Conservation (phyloP, 2,329 filamentous ascomycete genomes). For the Byssoonygena ceratinophila region DNA sequence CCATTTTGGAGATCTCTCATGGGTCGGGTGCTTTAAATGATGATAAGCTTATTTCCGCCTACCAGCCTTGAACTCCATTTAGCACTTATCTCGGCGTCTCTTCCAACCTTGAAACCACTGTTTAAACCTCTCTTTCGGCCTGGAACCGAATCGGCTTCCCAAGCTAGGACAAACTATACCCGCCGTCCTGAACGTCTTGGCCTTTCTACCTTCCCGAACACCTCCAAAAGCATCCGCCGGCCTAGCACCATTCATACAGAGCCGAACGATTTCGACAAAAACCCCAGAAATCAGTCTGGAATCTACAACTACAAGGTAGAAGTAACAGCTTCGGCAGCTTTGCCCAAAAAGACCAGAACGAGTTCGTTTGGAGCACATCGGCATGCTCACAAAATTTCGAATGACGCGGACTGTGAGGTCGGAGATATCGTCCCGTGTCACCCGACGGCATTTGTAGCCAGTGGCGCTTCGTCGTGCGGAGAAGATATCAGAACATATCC, state of each 20-base stretch:
- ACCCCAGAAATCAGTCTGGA: not conserved
- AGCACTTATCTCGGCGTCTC: slow-evolving; percentile 34
- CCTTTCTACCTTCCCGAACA: not conserved
- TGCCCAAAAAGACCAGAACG: not conserved
- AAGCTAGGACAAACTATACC: not conserved
- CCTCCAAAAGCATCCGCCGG: not conserved
- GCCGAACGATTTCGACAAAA: slow-evolving; percentile 2
- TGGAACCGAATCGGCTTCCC: not conserved
- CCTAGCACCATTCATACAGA: not conserved
- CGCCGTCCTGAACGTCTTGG: not conserved
- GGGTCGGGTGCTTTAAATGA: not conserved
- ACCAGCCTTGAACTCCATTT: slow-evolving; percentile 34
- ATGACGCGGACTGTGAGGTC: not conserved
- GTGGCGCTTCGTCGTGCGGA: not conserved
- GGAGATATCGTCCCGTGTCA: not conserved
- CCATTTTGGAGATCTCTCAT: not conserved
- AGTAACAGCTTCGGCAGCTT: slow-evolving; percentile 12
- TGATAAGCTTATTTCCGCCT: not conserved
- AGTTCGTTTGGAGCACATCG: not conserved
- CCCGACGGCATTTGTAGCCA: not conserved
- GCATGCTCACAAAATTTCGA: not conserved
- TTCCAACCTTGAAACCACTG: slow-evolving; percentile 33
- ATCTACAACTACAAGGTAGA: slow-evolving; percentile 16
- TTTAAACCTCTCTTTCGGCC: slow-evolving; percentile 19
- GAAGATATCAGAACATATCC: not conserved